Percentiles rank a stretch among this genome's conserved stretches.
Evolutionary conservation across 163 green algal genomes (phyloP).

Genomic region (Chlamydomonas reinhardtii): DNA sequence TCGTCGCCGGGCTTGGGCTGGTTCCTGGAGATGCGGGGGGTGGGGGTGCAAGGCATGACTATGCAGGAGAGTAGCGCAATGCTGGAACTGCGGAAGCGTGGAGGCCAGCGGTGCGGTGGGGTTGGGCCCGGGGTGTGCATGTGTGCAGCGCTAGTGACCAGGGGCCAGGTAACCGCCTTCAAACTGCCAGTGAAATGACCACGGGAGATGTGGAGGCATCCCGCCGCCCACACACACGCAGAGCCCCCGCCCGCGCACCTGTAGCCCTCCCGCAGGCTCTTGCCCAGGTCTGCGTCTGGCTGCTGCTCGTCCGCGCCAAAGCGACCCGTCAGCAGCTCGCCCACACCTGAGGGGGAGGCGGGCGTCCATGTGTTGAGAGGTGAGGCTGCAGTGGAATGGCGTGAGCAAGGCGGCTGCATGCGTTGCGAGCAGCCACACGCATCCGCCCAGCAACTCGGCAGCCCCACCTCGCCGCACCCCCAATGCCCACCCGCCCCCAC

Average conservation of each 20-base stretch:
- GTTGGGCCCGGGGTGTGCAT: too few species aligned
- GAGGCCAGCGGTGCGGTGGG: too few species aligned
- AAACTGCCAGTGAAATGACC: too few species aligned
- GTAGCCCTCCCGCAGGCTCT: conserved; percentile 70
- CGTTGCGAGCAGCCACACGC: too few species aligned
- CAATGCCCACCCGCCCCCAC: not conserved
- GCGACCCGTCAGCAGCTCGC: conserved; percentile 55
- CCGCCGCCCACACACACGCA: too few species aligned
- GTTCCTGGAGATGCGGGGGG: not conserved
- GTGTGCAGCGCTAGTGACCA: too few species aligned
- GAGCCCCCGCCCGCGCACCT: not conserved
- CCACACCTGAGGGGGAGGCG: conserved; percentile 38
- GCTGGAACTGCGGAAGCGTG: too few species aligned
- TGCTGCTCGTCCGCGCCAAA: conserved; percentile 66
- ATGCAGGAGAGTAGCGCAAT: not conserved
- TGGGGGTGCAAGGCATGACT: not conserved
- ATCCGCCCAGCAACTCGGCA: too few species aligned
- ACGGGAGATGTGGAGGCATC: too few species aligned
- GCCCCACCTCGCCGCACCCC: not conserved
- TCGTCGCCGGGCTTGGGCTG: conserved; percentile 35
- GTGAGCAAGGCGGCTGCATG: too few species aligned
- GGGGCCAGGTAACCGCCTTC: too few species aligned
- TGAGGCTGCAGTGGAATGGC: too few species aligned
- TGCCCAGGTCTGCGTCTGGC: conserved; percentile 80
- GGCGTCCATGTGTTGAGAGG: not conserved